These are phyloP conservation scores for Ceratocystis colombiana DNA, from an alignment of 2,329 filamentous ascomycete genomes.

Conservation along the genomic window DNA sequence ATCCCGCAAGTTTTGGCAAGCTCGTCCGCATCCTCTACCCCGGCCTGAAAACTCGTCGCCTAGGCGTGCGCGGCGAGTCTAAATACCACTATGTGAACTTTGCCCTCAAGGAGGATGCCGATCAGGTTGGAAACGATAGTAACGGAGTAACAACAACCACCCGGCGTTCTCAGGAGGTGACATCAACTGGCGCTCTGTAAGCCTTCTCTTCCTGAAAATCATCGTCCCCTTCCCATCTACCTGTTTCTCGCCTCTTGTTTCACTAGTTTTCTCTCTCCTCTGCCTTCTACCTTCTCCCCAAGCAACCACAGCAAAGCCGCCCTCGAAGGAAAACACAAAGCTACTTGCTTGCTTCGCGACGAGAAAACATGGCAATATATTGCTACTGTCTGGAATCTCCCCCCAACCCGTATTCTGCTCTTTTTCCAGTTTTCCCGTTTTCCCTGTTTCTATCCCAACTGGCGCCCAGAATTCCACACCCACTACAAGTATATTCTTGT, in stretches of 20 bases:
- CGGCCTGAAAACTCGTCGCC: slow-evolving; percentile 78
- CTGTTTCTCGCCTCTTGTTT: not conserved
- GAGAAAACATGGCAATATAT: too few relatives aligned
- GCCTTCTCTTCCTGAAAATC: not conserved
- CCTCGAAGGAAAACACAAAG: not conserved
- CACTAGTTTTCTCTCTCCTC: not conserved
- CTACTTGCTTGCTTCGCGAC: not conserved
- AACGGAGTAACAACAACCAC: not conserved
- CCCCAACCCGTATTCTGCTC: not conserved
- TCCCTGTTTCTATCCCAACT: not conserved
- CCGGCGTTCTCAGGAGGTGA: not conserved
- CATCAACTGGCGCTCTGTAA: not conserved
- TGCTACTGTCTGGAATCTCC: too few relatives aligned
- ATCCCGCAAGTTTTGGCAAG: slow-evolving; percentile 96
- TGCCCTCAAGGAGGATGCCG: slow-evolving; percentile 44
- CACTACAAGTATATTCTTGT: too few relatives aligned
- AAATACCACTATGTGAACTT: slow-evolving; percentile 92
- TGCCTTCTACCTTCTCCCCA: not conserved
- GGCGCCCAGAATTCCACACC: not conserved
- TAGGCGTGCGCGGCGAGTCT: slow-evolving; percentile 90
- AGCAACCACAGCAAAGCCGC: not conserved
- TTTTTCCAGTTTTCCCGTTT: not conserved
- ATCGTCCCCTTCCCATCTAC: not conserved
- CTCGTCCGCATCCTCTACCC: slow-evolving; percentile 93
- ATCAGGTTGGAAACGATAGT: slow-evolving; percentile 20